Percentiles rank a stretch among this genome's conserved stretches.
Conservation (phyloP, 257 asterid species). For the Lycium ferocissimum region DNA sequence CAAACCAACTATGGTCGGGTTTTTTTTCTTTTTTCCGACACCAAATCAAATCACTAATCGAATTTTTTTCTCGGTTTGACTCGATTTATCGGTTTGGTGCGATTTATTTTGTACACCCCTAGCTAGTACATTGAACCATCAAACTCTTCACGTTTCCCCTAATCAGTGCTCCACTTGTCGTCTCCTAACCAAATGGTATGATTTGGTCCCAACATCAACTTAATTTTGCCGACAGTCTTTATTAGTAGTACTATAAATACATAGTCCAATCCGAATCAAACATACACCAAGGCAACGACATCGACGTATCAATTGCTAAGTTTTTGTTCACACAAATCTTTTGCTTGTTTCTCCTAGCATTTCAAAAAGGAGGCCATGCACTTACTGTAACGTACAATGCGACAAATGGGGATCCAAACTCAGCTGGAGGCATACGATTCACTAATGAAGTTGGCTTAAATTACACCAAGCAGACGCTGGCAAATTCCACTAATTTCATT, state of each 20-base stretch:
- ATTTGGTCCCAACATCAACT: background rate
- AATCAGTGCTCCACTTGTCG: background rate
- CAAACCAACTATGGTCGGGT: too few species aligned
- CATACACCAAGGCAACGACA: background rate
- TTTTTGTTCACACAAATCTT: background rate
- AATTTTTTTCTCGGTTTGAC: too few species aligned
- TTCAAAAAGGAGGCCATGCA: conserved; percentile 1
- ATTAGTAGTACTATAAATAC: background rate
- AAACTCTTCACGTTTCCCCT: background rate
- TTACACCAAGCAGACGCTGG: conserved; percentile 37
- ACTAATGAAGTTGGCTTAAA: background rate
- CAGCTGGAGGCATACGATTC: conserved; percentile 10
- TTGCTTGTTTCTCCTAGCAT: background rate
- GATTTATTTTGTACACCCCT: too few species aligned
- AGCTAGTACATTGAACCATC: background rate
- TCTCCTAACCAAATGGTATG: background rate
- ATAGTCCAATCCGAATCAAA: background rate
- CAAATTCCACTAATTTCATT: conserved; percentile 41
- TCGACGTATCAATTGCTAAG: background rate
- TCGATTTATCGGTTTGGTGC: too few species aligned
- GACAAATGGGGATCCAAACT: conserved; percentile 1
- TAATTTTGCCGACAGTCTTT: background rate
- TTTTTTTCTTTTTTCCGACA: too few species aligned
- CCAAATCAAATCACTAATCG: too few species aligned
- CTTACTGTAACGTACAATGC: background rate